These are phyloP conservation scores for Exophiala xenobiotica DNA, from an alignment of 2,329 filamentous ascomycete species.

Conservation along the genomic window DNA sequence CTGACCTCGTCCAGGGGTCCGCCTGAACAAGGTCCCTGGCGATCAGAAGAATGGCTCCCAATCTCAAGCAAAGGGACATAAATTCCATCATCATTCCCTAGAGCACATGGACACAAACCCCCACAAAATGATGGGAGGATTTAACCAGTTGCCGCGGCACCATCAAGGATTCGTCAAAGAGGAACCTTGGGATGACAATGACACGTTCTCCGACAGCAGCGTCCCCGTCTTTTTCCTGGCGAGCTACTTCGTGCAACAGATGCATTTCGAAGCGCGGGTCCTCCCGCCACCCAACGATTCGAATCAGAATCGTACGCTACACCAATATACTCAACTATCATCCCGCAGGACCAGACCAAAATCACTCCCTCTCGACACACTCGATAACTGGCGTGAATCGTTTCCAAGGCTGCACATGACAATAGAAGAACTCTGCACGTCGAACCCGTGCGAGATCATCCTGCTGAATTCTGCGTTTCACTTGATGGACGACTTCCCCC, in stretches of 20 bases:
- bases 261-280: conserved; percentile 50
- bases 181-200: conserved; percentile 5
- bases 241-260: conserved; percentile 30
- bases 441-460: conserved; percentile 44
- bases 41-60: conserved; percentile 6
- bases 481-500: conserved; percentile 46
- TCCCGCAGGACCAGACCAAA: conserved; percentile 32
- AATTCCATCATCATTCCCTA: conserved; percentile 27
- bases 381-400: conserved; percentile 41
- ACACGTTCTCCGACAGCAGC: neutral
- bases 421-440: conserved; percentile 36
- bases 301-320: conserved; percentile 41
- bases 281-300: conserved; percentile 34
- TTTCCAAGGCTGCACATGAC: conserved; percentile 43
- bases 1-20: conserved; percentile 19
- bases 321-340: conserved; percentile 46
- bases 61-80: conserved; percentile 11
- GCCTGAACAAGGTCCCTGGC: conserved; percentile 17
- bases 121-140: conserved; percentile 9
- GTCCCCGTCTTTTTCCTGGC: neutral
- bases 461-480: conserved; percentile 45
- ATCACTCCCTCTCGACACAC: conserved; percentile 41
- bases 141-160: neutral
- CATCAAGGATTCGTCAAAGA: neutral
- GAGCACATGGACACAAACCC: conserved; percentile 23